Base-by-base conservation (phyloP, 768 basidiomycete species). In the Boletus edulis region DNA sequence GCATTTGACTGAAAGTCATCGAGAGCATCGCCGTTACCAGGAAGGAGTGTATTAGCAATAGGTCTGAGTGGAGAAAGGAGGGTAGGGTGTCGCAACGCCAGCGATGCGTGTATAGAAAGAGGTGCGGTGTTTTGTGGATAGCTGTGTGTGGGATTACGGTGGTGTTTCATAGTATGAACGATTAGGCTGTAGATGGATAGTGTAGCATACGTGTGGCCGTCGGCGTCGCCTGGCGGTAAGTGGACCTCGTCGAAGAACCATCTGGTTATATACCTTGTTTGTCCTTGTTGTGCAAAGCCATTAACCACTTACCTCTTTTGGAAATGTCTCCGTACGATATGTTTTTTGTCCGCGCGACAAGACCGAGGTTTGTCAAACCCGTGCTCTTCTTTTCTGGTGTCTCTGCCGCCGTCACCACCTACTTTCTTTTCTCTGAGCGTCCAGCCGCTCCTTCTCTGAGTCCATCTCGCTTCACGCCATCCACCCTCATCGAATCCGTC, bases 401-500 rank as follows among this genome's bases (percentile, higher is more conserved):
- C 32, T 75, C 76, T 0, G 67, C 72, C 32, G 73, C 77, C 5
- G 63, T 76, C 34, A 73, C 81, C 0, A 67, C 82, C 62, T 73
- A 85, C 52, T 74, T 84, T 56, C 74, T 80, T 58, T 78, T 81
- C 2, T 78, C 81, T 6, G 72, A 77, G 11, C 72, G 34, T 35
- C 14, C 34, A 14, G 11, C 13, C 14, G 71, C 20, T 79, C 77
- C 8, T 71, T 61, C 76, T n/a, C 63, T 83, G 9, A 76, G 76
- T 12, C 75, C 81, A 2, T 72, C 69, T 44, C 55, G 58, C 56
- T 86, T 91, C 62, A 85, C 84, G 0, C 81, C 82, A 20, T 78
- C 82, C 3, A 82, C 78, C 5, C 73, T 93, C 14, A 68, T 77
- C n/a, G 75, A 79, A 0, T 83, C 75, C 40, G 76, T 81, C 57